Evolutionary conservation across 1,139 yeast genomes (phyloP).

Genomic region (Candida labiduridarum): DNA sequence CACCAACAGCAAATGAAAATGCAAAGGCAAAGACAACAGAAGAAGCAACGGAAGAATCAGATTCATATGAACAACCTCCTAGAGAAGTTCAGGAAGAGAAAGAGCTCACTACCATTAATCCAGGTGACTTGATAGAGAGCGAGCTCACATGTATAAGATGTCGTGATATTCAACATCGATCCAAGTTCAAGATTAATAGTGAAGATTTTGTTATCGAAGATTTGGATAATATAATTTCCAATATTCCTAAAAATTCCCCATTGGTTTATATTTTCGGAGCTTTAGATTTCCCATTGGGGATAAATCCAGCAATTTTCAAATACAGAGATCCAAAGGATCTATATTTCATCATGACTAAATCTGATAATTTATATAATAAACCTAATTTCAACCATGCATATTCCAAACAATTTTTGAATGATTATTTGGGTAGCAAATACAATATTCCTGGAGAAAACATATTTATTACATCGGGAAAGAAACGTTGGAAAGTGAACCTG

Average conservation of each 20-base stretch:
- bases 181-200: slow-evolving; percentile 28
- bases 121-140: neutral
- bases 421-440: slow-evolving; percentile 41
- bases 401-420: slow-evolving; percentile 46
- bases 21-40: neutral
- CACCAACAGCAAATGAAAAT: slow-evolving; percentile 1
- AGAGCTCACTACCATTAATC: neutral
- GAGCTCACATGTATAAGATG: slow-evolving; percentile 52
- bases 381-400: slow-evolving; percentile 33
- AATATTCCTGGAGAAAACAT: slow-evolving; percentile 49
- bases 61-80: slow-evolving; percentile 9
- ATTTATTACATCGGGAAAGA: slow-evolving; percentile 49
- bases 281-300: slow-evolving; percentile 68
- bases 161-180: slow-evolving; percentile 49
- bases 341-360: slow-evolving; percentile 57
- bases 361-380: slow-evolving; percentile 52
- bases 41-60: slow-evolving; percentile 1
- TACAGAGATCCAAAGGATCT: slow-evolving; percentile 38
- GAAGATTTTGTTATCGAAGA: slow-evolving; percentile 40
- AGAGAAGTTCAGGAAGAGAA: slow-evolving; percentile 11
- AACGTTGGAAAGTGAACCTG: slow-evolving; percentile 53
- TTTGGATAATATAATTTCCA: slow-evolving; percentile 36
- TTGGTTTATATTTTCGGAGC: slow-evolving; percentile 66
- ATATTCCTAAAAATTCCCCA: slow-evolving; percentile 51
- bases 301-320: slow-evolving; percentile 42